A percentile compares a stretch with the other conserved stretches of the same genome.
Evolutionary conservation across 2,329 filamentous ascomycete genomes (phyloP).

Genomic region (Fusarium scirpi): DNA sequence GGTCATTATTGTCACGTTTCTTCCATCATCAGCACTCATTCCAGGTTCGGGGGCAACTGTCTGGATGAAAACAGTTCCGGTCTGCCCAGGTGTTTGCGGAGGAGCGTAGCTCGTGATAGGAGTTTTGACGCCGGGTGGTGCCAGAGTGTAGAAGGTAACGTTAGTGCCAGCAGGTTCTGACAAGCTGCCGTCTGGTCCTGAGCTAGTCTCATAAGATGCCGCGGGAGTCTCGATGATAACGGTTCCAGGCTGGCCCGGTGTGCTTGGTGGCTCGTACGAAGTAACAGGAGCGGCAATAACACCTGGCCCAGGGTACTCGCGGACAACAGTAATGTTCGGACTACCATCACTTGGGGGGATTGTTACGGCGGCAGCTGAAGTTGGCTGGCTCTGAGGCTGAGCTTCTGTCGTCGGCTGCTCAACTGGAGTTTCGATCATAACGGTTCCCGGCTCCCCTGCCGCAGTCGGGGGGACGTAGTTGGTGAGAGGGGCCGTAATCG

Average conservation of each 20-base stretch:
- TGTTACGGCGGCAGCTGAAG: constrained; percentile 14
- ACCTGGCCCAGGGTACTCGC: constrained; percentile 25
- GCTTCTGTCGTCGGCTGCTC: not conserved
- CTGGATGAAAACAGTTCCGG: constrained; percentile 29
- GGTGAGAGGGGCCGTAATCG: constrained; percentile 8
- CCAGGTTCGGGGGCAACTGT: constrained; percentile 16
- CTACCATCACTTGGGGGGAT: constrained; percentile 21
- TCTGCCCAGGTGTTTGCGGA: constrained; percentile 20
- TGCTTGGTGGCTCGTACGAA: constrained; percentile 23
- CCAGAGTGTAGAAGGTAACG: constrained; percentile 27
- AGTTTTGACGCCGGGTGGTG: constrained; percentile 9
- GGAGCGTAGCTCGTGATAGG: constrained; percentile 24
- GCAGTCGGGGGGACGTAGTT: constrained; percentile 4
- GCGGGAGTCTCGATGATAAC: constrained; percentile 32
- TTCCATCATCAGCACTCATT: not conserved
- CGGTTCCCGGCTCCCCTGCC: constrained; percentile 14
- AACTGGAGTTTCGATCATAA: constrained; percentile 19
- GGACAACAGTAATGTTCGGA: constrained; percentile 29
- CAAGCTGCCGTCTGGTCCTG: not conserved
- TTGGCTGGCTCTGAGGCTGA: constrained; percentile 4
- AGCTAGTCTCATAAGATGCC: constrained; percentile 1
- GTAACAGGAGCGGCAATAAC: constrained; percentile 29
- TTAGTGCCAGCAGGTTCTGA: constrained; percentile 11
- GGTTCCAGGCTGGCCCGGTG: constrained; percentile 21
- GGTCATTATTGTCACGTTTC: constrained; percentile 23